phyloP scores from a whole-genome alignment of 2,329 filamentous ascomycete species.

The Neofusicoccum sp. region DNA sequence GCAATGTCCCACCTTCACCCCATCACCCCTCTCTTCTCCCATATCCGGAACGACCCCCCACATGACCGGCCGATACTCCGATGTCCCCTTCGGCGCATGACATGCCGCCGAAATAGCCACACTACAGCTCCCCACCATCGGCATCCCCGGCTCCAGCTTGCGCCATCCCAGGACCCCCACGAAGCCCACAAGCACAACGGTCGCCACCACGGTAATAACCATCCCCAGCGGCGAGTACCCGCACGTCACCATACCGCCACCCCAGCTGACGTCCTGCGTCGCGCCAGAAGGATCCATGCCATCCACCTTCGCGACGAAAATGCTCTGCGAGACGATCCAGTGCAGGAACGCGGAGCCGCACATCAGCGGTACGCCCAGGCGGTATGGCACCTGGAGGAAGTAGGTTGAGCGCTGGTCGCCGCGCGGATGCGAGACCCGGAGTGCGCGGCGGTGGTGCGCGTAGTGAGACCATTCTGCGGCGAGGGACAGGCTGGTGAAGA shows the following conservation, averaged over 20 bases:
- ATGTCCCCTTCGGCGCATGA: constrained; percentile 14
- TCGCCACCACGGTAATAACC: neutral
- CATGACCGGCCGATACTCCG: neutral
- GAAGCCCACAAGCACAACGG: neutral
- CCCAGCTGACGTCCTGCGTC: too few species aligned
- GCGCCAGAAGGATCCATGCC: neutral
- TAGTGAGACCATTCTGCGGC: constrained; percentile 42
- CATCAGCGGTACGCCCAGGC: constrained; percentile 38
- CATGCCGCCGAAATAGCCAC: constrained; percentile 24
- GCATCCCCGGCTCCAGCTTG: constrained; percentile 20
- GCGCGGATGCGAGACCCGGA: constrained; percentile 38
- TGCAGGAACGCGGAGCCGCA: constrained; percentile 33
- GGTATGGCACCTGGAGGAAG: constrained; percentile 41
- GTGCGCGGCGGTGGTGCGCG: constrained; percentile 28
- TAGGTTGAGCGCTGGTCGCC: constrained; percentile 41
- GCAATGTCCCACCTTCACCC: neutral
- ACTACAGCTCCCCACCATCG: constrained; percentile 22
- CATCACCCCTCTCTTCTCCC: neutral
- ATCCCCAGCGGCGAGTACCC: neutral
- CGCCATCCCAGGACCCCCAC: constrained; percentile 8
- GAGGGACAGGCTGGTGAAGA: constrained; percentile 49
- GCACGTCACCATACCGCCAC: neutral
- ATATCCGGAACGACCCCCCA: neutral
- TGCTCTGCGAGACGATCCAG: constrained; percentile 45
- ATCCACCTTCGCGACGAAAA: constrained; percentile 41